These are phyloP conservation scores for Cryoendolithus antarcticus DNA, from an alignment of 2,329 filamentous ascomycete species.

Conservation along the genomic window DNA sequence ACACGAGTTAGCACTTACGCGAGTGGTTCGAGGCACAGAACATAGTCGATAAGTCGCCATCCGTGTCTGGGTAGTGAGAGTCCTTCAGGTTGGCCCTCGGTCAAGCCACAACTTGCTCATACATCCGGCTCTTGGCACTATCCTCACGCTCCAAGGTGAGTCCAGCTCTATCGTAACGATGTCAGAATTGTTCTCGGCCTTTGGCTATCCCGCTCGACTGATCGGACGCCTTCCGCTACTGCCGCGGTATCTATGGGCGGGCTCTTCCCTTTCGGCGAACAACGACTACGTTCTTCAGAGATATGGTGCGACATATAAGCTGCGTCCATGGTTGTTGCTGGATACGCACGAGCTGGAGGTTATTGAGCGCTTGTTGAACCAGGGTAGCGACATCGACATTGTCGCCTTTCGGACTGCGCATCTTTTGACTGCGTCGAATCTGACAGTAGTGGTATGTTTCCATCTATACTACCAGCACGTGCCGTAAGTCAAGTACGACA, in stretches of 20 bases:
- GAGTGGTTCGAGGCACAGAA: too few species aligned
- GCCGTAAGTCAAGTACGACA: too few species aligned
- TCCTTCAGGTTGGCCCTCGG: too few species aligned
- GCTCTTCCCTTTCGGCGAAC: neutral
- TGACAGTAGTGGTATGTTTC: conserved; percentile 7
- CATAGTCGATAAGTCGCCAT: too few species aligned
- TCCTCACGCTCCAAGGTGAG: too few species aligned
- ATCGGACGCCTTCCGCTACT: conserved; percentile 5
- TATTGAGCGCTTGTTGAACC: conserved; percentile 7
- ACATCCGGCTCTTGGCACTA: too few species aligned
- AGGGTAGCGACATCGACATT: conserved; percentile 4
- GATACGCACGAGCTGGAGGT: conserved; percentile 7
- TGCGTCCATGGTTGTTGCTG: conserved; percentile 5
- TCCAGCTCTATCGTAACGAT: neutral
- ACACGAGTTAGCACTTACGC: too few species aligned
- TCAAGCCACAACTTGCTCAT: too few species aligned
- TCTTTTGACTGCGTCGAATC: conserved; percentile 4
- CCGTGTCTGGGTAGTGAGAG: too few species aligned
- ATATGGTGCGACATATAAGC: conserved; percentile 4
- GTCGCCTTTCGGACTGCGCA: conserved; percentile 4
- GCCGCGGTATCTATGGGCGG: conserved; percentile 3
- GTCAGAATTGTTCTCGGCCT: conserved; percentile 4
- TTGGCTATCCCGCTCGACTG: conserved; percentile 6
- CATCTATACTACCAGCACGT: neutral
- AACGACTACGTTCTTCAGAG: conserved; percentile 4